A percentile compares a stretch with the other conserved stretches of the same genome.
Conservation (phyloP, 2,329 filamentous ascomycete genomes). For the Epichloe gansuensis region DNA sequence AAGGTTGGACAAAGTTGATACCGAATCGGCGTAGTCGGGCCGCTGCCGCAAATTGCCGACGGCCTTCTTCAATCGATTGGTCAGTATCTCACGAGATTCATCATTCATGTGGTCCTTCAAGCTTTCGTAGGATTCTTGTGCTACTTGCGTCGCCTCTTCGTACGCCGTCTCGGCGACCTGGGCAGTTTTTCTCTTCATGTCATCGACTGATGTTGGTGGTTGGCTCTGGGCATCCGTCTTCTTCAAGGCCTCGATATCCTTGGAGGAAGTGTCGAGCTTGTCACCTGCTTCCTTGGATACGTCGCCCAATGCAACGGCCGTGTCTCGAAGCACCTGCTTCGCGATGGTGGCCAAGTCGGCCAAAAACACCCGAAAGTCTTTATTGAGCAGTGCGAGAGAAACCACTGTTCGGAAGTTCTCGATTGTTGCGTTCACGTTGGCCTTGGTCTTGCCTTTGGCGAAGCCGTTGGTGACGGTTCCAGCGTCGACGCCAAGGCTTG, state of each 20-base stretch:
- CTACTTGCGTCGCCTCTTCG: slow-evolving; percentile 7
- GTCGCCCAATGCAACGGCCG: slow-evolving; percentile 64
- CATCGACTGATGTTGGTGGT: slow-evolving; percentile 40
- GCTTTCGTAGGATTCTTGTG: slow-evolving; percentile 50
- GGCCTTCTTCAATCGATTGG: slow-evolving; percentile 63
- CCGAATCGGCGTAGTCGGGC: slow-evolving; percentile 74
- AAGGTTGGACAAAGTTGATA: slow-evolving; percentile 62
- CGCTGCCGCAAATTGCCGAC: slow-evolving; percentile 62
- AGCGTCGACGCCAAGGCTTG: slow-evolving; percentile 38
- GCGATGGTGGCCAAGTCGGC: slow-evolving; percentile 67
- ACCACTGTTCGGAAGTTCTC: slow-evolving; percentile 73
- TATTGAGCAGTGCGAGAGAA: slow-evolving; percentile 75
- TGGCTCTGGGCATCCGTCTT: slow-evolving; percentile 15
- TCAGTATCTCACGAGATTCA: slow-evolving; percentile 58
- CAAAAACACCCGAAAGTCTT: slow-evolving; percentile 78
- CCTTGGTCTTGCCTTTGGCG: slow-evolving; percentile 18
- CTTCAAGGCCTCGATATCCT: slow-evolving; percentile 39
- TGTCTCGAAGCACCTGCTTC: slow-evolving; percentile 76
- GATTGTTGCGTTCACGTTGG: slow-evolving; percentile 39
- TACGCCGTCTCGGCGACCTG: slow-evolving; percentile 33
- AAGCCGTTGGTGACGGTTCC: slow-evolving; percentile 17
- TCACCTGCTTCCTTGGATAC: slow-evolving; percentile 64
- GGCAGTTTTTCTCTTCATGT: slow-evolving; percentile 45
- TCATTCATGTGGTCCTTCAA: slow-evolving; percentile 60
- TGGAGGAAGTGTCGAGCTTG: slow-evolving; percentile 54